Evolutionary conservation across 1,139 yeast genomes (phyloP).

Genomic region (Hemisphaericaspora subhashii): DNA sequence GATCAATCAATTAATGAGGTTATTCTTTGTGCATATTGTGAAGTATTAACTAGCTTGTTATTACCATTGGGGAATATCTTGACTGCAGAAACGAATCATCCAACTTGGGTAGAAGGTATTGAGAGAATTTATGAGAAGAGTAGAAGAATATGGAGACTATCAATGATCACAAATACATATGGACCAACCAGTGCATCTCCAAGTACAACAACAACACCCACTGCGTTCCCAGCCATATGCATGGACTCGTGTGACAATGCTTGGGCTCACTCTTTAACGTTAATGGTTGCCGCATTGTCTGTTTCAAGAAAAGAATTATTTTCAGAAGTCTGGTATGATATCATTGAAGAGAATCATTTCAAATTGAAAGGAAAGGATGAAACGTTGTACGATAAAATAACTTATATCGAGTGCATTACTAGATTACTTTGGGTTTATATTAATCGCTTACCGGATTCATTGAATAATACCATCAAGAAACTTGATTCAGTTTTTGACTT

Average conservation of each 20-base stretch:
- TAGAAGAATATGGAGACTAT: conserved; percentile 32
- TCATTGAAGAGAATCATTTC: conserved; percentile 54
- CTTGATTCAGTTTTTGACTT: conserved; percentile 52
- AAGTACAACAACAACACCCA: background rate
- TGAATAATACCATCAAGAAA: conserved; percentile 76
- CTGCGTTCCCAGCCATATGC: background rate
- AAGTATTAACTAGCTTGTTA: conserved; percentile 71
- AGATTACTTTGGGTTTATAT: conserved; percentile 87
- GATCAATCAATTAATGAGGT: conserved; percentile 62
- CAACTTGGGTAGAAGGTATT: conserved; percentile 88
- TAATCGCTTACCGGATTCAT: conserved; percentile 82
- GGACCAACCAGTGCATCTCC: conserved; percentile 2
- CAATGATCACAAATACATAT: background rate
- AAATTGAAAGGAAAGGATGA: conserved; percentile 41
- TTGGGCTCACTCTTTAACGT: conserved; percentile 73
- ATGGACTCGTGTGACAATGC: conserved; percentile 31
- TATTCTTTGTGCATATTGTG: conserved; percentile 76
- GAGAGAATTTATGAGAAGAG: conserved; percentile 59
- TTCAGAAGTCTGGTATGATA: conserved; percentile 67
- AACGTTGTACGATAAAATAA: conserved; percentile 55
- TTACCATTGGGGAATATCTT: conserved; percentile 81
- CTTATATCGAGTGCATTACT: conserved; percentile 64
- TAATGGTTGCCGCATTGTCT: conserved; percentile 72
- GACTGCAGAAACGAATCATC: conserved; percentile 95
- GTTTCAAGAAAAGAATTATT: conserved; percentile 83